Evolutionary conservation across 2,329 filamentous ascomycete genomes (phyloP), one percentile per base, ranked within the genome.

Genomic region (Truncatella angustata): DNA sequence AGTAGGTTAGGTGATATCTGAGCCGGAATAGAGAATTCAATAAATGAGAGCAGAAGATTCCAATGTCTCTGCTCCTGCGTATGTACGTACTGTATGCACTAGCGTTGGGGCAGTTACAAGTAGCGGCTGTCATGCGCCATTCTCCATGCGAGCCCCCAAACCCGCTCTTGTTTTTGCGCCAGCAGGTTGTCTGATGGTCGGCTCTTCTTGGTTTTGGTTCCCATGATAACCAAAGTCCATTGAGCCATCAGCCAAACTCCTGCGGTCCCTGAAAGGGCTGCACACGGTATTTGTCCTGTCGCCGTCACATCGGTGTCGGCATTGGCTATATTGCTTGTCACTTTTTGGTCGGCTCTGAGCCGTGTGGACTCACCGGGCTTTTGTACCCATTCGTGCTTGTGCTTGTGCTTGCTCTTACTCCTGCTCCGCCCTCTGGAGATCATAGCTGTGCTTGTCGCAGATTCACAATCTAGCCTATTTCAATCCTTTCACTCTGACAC

Each of bases 401-500:
- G n/a, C n/a, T n/a, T n/a, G n/a, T n/a, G n/a, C n/a, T 40, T 21
- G 37, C 37, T 40, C 40, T 24, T 21, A 18, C 21, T 23, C 18
- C 40, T 44, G 24, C 18, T 26, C 20, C 43, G 16, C 20, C 43
- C 43, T 26, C 26, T 46, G 43, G 26, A 23, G 30, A 32, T 54
- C 53, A 55, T 61, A 40, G 42, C 51, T 50, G 47, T 49, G 43
- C 50, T 47, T 58, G 66, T 70, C 66, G 63, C 67, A 69, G 66
- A 61, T 60, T 59, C 54, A 58, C 48, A 54, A 56, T 48, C 54
- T 63, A n/a, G 62, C 63, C 65, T 65, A 63, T 65, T 65, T 65
- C 54, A 64, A 63, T 60, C 63, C 60, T 61, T n/a, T 64, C 56
- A 56, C 58, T 58, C 58, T 59, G 56, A 62, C 60, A 66, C 56